Conservation (phyloP, 306 rosid species). For the Medicago lupulina region DNA sequence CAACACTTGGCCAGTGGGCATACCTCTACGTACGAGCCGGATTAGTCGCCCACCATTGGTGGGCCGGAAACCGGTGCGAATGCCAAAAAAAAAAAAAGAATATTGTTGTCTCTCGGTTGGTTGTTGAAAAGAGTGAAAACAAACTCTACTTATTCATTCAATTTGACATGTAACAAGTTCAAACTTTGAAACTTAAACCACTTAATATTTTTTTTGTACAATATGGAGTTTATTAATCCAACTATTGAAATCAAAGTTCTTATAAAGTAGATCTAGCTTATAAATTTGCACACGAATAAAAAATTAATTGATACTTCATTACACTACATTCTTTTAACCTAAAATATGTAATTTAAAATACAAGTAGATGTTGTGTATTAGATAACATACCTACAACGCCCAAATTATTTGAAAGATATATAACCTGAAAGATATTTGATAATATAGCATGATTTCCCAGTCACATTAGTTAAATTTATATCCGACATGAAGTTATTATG, state of each 20-base stretch:
- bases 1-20: too few relatives aligned
- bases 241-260: background rate
- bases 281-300: background rate
- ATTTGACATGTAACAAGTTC: background rate
- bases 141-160: background rate
- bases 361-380: too few relatives aligned
- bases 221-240: background rate
- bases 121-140: slow-evolving; percentile 26
- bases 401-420: background rate
- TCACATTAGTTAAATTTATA: background rate
- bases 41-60: too few relatives aligned
- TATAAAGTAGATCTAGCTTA: background rate
- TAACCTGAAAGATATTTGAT: background rate
- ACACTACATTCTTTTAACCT: background rate
- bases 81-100: too few relatives aligned
- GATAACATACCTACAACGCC: too few relatives aligned
- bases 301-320: background rate
- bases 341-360: background rate
- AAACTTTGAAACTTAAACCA: background rate
- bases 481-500: background rate
- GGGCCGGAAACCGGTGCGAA: too few relatives aligned
- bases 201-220: background rate
- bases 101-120: background rate
- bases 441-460: background rate
- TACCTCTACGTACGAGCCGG: too few relatives aligned